phyloP scores from a whole-genome alignment of 352 stramenopile genomes.

The Globisporangium acanthophoron region DNA sequence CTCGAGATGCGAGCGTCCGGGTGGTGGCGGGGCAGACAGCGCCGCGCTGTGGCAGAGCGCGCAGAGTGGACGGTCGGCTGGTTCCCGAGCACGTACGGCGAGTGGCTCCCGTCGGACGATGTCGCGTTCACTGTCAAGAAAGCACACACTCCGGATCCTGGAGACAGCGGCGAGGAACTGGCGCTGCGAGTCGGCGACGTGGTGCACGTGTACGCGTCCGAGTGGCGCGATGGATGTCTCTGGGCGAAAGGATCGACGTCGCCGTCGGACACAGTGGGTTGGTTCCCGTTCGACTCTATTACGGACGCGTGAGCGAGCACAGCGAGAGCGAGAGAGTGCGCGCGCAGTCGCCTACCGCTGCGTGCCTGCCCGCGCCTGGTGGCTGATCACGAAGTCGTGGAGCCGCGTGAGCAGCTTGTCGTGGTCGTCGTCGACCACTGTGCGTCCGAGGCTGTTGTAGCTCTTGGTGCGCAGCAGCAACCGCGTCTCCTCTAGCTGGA shows the following conservation, averaged over 20 bases:
- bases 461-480: slow-evolving; percentile 57
- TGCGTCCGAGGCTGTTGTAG: slow-evolving; percentile 41
- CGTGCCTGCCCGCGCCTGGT: not conserved
- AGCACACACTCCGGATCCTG: not conserved
- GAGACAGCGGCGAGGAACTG: not conserved
- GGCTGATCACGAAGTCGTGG: slow-evolving; percentile 25
- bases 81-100: slow-evolving; percentile 52
- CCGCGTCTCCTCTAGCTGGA: slow-evolving; percentile 56
- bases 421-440: slow-evolving; percentile 31
- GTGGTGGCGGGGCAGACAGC: slow-evolving; percentile 29
- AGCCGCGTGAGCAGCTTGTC: slow-evolving; percentile 49
- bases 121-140: slow-evolving; percentile 5
- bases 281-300: slow-evolving; percentile 24
- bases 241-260: slow-evolving; percentile 14
- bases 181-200: slow-evolving; percentile 8
- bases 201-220: slow-evolving; percentile 16
- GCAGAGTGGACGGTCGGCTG: slow-evolving; percentile 15
- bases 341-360: not conserved
- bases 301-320: slow-evolving; percentile 5
- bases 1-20: slow-evolving; percentile 32
- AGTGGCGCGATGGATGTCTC: slow-evolving; percentile 19
- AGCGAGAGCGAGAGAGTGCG: not conserved
- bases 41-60: not conserved
- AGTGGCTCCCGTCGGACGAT: slow-evolving; percentile 18
- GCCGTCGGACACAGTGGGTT: slow-evolving; percentile 4